Evolutionary conservation across 1,284 basidiomycete species (phyloP), one percentile per base, ranked within the genome.

Genomic region (Golubevia sp.): DNA sequence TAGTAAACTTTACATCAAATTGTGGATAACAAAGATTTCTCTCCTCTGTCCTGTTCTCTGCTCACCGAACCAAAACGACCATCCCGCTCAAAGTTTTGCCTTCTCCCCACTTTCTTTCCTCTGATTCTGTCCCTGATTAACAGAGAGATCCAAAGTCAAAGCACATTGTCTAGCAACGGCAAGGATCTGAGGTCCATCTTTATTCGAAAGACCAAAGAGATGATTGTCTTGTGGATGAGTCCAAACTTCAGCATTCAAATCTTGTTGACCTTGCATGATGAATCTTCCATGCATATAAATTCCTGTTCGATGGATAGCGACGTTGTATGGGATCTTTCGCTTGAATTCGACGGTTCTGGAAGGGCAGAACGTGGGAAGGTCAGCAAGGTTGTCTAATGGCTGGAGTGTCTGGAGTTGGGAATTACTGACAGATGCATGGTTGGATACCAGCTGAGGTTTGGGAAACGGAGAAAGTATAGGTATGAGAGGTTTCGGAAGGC

Each of bases 261-360:
- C 70, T 57, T 72, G 70, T 38, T 72, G 70, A 21, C 70, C 70
- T 38, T 70, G 66, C 51, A 64, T 56, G 61, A 72, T 66, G 56
- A 62, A 72, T 1, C 50, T 59, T 6, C 67, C 70, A 11, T 26
- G 57, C 0, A 56, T 52, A 18, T 50, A 55, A 5, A 60, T 66
- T 2, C 62, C 70, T 1, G 55, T 52, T 49, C 64, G 44, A 2
- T 52, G 25, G 6, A 70, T 3, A 34, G 56, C 2, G 1, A 8
- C 13, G 7, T 58, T 25, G 3, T 2, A 0, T 2, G 70, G 67
- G 0, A 72, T 38, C 7, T 27, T 3, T 2, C 64, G 44, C 65
- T 72, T 72, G 58, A 72, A 72, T 49, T 72, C 70, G 38, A 72
- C 66, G 5, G 70, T 67, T 34, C 30, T 34, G 30, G 30, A 34